Evolutionary conservation across 371 early-diverging fungal genomes (phyloP).

Genomic region (Apophysomyces trapeziformis): DNA sequence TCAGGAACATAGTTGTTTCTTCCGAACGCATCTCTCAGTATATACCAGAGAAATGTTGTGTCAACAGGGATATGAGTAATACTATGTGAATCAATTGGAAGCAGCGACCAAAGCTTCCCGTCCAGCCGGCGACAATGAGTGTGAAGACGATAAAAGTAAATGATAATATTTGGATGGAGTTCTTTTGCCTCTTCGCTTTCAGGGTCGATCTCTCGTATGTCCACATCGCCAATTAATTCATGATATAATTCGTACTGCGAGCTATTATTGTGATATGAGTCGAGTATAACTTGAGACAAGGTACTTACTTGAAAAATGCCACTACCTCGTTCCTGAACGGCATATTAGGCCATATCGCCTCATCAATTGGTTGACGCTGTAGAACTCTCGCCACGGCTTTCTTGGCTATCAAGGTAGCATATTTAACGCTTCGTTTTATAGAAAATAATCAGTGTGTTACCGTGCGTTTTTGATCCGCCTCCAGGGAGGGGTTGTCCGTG

Average conservation of each 20-base stretch:
- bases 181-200: background rate
- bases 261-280: too few species aligned
- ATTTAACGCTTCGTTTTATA: background rate
- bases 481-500: background rate
- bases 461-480: background rate
- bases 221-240: background rate
- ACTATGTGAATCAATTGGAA: too few species aligned
- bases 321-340: too few species aligned
- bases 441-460: background rate
- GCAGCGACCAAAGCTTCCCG: background rate
- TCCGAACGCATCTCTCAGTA: too few species aligned
- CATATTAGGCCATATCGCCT: too few species aligned
- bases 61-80: too few species aligned
- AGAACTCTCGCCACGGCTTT: background rate
- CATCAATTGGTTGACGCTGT: too few species aligned
- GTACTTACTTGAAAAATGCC: too few species aligned
- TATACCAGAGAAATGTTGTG: too few species aligned
- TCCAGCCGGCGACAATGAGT: background rate
- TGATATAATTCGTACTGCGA: background rate
- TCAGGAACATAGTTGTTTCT: too few species aligned
- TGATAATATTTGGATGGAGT: background rate
- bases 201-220: background rate
- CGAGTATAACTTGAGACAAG: too few species aligned
- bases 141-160: background rate
- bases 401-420: background rate